Evolutionary conservation across 2,329 filamentous ascomycete species (phyloP).

Genomic region (Calycina marina): DNA sequence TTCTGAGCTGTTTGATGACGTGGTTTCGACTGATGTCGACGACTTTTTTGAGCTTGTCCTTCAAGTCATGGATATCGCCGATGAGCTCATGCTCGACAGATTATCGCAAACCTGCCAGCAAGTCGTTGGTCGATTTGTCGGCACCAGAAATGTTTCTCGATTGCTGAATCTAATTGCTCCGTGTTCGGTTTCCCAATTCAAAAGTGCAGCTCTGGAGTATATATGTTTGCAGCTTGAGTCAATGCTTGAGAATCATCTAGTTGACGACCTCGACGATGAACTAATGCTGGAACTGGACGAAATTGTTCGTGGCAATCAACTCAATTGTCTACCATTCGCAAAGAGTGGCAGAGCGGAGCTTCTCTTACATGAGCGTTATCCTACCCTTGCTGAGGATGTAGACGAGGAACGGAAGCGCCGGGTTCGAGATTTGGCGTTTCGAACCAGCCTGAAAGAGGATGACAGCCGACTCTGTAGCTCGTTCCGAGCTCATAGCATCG

Average conservation of each 20-base stretch:
- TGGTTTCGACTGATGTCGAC: constrained; percentile 57
- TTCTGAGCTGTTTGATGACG: constrained; percentile 64
- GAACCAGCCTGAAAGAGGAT: constrained; percentile 44
- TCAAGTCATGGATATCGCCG: constrained; percentile 78
- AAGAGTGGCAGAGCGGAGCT: constrained; percentile 60
- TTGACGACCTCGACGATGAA: constrained; percentile 76
- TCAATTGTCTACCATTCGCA: constrained; percentile 61
- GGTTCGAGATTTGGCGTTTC: constrained; percentile 64
- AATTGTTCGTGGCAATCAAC: constrained; percentile 69
- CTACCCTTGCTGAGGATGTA: constrained; percentile 37
- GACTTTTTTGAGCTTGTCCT: constrained; percentile 80
- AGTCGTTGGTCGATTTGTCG: constrained; percentile 71
- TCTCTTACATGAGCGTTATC: constrained; percentile 40
- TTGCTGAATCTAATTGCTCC: constrained; percentile 77
- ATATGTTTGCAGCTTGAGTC: constrained; percentile 82
- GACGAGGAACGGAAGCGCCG: constrained; percentile 54
- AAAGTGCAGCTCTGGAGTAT: constrained; percentile 77
- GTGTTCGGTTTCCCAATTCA: constrained; percentile 73
- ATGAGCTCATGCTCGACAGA: constrained; percentile 90
- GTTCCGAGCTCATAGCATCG: constrained; percentile 45
- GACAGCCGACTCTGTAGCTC: constrained; percentile 49
- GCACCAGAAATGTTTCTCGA: constrained; percentile 69
- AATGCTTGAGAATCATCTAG: constrained; percentile 77
- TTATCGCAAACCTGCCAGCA: constrained; percentile 82
- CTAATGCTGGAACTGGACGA: constrained; percentile 68